Evolutionary conservation across 78 protist genomes (phyloP).

Genomic region (Guillardia theta): DNA sequence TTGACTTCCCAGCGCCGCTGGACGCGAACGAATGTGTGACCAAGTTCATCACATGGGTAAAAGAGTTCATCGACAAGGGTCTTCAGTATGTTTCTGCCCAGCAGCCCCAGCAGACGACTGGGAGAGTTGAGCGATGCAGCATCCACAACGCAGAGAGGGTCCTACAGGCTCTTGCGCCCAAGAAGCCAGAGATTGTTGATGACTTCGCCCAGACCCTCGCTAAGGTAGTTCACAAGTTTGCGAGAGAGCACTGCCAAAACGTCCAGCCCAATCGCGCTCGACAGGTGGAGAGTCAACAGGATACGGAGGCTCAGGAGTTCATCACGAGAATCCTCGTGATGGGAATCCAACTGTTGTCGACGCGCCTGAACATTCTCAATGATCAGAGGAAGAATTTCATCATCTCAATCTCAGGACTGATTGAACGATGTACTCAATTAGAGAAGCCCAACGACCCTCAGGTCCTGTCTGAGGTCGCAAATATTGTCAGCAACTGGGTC

Average conservation of each 20-base stretch:
- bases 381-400: conserved; percentile 59
- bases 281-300: neutral
- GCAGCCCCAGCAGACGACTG: neutral
- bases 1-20: neutral
- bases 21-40: neutral
- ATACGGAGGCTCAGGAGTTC: neutral
- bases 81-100: neutral
- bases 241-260: neutral
- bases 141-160: conserved; percentile 19
- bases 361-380: neutral
- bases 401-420: conserved; percentile 1
- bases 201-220: neutral
- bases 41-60: neutral
- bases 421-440: conserved; percentile 14
- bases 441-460: conserved; percentile 43
- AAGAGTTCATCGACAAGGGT: neutral
- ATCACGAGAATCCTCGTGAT: neutral
- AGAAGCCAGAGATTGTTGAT: neutral
- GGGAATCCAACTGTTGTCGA: conserved; percentile 38
- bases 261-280: neutral
- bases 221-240: neutral
- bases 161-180: neutral
- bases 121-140: neutral
- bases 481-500: conserved; percentile 47
- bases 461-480: conserved; percentile 38